Evolutionary conservation across 1,284 basidiomycete genomes (phyloP), one percentile per base, ranked within the genome.

Genomic region (Vanrija pseudolonga): DNA sequence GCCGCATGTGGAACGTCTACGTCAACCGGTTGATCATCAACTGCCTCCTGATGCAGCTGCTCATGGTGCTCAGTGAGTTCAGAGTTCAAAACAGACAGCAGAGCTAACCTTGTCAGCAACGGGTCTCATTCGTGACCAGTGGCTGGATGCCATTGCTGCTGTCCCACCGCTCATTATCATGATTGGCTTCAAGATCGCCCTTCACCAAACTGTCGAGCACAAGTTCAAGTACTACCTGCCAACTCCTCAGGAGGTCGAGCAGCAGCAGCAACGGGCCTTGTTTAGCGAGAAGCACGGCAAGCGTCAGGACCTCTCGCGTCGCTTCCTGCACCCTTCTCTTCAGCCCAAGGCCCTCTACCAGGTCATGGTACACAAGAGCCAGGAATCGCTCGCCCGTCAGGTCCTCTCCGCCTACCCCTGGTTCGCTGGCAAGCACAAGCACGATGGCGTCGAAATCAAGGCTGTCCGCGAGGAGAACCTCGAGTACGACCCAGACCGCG

Each of bases 1-100:
- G 93, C 24, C 87, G 93, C 11, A 80, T 95, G 62, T 97, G 92
- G 92, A 94, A 95, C 68, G 86, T 93, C 19, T 83, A 89, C 48
- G 81, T 90, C 76, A 97, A 97, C 72, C 85, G 93, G 50, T 76
- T 96, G 20, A 77, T 95, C 20, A 80, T 83, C 46, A 85, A 82
- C 26, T 80, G 87, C 6, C 71, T 93, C 23, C 76, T 95, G 61
- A 91, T 92, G 89, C 89, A 93, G 68, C 72, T 84, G 37, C 77
- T 95, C 51, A 89, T 95, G 87, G 77, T 88, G 39, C 80, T 94
- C 45, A 95, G 90, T 92, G 72, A 65, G 88, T 82, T 9, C 3
- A n/a, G n/a, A 3, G 17, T 28, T 24, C 14, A 8, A 9, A 22
- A n/a, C 46, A 22, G 11, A 38, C 22, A 39, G 46, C 38, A 32